Base-by-base conservation (phyloP, 2,329 filamentous ascomycete genomes). In the Laburnicola sp. region DNA sequence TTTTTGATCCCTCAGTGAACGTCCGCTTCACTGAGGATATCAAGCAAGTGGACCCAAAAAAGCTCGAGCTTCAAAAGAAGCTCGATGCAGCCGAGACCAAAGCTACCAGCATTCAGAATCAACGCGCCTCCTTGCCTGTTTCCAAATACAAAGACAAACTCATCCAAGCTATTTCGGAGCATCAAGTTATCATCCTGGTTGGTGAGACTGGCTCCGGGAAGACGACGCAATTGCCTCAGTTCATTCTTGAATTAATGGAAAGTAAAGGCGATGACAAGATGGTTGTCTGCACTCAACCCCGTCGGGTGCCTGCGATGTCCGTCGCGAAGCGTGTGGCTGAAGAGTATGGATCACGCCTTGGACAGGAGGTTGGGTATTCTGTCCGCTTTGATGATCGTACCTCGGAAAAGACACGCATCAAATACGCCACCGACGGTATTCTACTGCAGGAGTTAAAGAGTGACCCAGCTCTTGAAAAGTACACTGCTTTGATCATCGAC, bases 381-480 rank as follows among this genome's bases (percentile, higher is more conserved):
- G 96, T 99, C 62, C 88, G 94, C 54, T 99, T 97, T 64, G 94
- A 99, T 69, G 90, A 97, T 72, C 86, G 86, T 57, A 96, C 91
- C 0, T 90, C 85, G 68, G 91, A 96, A 64, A 95, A 96, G 63
- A 97, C 94, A 0, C 80, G 93, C 6, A 76, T 99, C 48, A 95
- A 96, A 73, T 97, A 96, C 74, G 93, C 96, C 88, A 99, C 94
- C 0, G 94, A 99, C 66, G 94, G 94, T 69, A 96, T 97, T 88
- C 78, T 97, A 34, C 78, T 97, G 27, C 82, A 91, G 68, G 91
- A 96, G 69, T 88, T 97, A 58, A 84, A 97, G 76, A 93, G 90
- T 0, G 91, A 96, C 64, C 92, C 93, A 0, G 86, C 93, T 59
- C 77, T 97, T 4, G 82, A 85, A 1, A 85, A 85, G 11, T 97